Percentiles rank a stretch among this genome's conserved stretches.
phyloP scores from a whole-genome alignment of 2,329 filamentous ascomycete species.

The Cytospora leucostoma region DNA sequence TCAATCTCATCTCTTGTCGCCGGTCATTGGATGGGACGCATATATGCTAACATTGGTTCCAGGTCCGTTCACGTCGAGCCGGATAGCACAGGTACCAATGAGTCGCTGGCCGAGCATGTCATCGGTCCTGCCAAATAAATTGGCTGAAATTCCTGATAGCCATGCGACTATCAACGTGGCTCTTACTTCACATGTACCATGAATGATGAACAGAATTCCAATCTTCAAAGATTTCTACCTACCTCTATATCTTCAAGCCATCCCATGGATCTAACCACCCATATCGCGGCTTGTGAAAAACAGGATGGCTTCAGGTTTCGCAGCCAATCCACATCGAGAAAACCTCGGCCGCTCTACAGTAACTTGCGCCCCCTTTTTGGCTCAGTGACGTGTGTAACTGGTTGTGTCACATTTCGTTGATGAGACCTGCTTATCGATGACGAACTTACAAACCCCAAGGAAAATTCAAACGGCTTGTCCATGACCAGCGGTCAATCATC shows the following conservation, averaged over 20 bases:
- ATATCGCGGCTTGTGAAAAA: too few relatives aligned
- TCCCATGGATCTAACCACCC: not conserved
- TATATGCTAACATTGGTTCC: not conserved
- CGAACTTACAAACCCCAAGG: too few relatives aligned
- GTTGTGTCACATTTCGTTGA: too few relatives aligned
- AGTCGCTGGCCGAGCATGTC: slow-evolving; percentile 53
- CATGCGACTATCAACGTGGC: not conserved
- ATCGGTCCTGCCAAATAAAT: slow-evolving; percentile 12
- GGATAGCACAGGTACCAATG: slow-evolving; percentile 77
- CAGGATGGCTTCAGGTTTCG: too few relatives aligned
- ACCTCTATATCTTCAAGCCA: not conserved
- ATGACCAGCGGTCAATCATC: too few relatives aligned
- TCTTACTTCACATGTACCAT: not conserved
- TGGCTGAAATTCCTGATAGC: slow-evolving; percentile 23
- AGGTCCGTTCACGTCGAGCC: slow-evolving; percentile 75
- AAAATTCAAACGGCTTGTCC: too few relatives aligned
- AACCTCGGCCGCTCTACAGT: too few relatives aligned
- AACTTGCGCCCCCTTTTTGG: too few relatives aligned
- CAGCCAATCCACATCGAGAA: too few relatives aligned
- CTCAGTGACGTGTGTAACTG: too few relatives aligned
- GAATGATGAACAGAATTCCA: not conserved
- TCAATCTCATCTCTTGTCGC: not conserved
- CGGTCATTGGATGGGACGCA: not conserved
- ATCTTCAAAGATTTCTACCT: not conserved
- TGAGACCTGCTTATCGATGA: too few relatives aligned